Base-by-base conservation (phyloP, 2,329 filamentous ascomycete genomes). In the Zopfia rhizophila region DNA sequence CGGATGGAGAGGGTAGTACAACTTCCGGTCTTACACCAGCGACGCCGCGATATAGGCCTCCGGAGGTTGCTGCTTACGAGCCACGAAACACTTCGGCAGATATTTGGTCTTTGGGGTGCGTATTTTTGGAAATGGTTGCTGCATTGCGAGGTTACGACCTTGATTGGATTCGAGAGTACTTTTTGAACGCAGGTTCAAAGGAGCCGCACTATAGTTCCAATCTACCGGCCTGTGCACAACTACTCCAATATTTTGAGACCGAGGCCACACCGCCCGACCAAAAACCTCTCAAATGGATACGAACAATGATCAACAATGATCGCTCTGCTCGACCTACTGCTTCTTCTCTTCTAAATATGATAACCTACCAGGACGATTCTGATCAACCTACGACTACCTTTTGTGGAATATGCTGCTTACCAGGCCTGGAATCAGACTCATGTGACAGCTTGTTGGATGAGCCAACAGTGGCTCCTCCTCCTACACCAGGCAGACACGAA, bases 71-170 rank as follows among this genome's bases (percentile, higher is more conserved):
- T 3, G 37, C 10, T 12, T 36, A 43, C 7, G 45, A 52, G 10
- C 12, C 28, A 7, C 46, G 55, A 4, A 55, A 55, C 14, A 43
- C 36, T 1, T 48, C 45, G 4, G 37, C 55, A 17, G 55, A 61
- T 24, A 41, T 61, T 3, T 58, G 51, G 53, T 51, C 53, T 3
- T 45, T 61, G 2, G 57, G 57, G 1, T 55, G 51, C 24, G 55
- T 59, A 5, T 61, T 57, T 28, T 13, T 61, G 7, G 57, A 61
- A 24, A 58, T 58, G 48, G 19, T 31, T 2, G 42, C 49, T 14
- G 45, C 52, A 3, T 28, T 59, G 1, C 19, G 36, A 5, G 48
- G 51, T 1, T 14, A 25, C 3, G 29, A 47, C 25, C 19, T 51
- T 4, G 21, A 39, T 1, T 45, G 35, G 33, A 24, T 52, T 3